Conservation (phyloP, 192 early-diverging fungal genomes). For the Chytriomyces hyalinus region DNA sequence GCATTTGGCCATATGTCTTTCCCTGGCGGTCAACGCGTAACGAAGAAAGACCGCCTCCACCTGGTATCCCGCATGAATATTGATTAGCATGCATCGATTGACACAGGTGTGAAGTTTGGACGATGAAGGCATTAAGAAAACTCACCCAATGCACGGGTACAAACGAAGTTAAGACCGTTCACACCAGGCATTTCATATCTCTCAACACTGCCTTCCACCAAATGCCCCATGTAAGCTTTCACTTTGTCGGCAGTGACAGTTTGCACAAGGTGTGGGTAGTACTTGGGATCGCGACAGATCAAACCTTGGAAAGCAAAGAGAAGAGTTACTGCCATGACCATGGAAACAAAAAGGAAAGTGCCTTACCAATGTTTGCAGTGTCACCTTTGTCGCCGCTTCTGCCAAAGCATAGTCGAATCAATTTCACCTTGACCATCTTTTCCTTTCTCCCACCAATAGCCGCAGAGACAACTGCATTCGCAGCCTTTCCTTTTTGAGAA, state of each 20-base stretch:
- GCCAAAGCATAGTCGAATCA: constrained; percentile 65
- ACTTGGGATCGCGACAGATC: constrained; percentile 63
- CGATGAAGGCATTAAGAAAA: neutral
- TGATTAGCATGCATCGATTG: neutral
- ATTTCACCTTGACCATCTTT: constrained; percentile 49
- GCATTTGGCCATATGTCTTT: constrained; percentile 71
- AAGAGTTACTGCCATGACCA: neutral
- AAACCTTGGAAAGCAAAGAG: constrained; percentile 45
- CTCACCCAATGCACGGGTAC: constrained; percentile 62
- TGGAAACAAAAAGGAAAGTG: neutral
- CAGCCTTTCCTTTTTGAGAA: neutral
- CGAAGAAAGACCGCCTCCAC: constrained; percentile 67
- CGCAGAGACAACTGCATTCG: neutral
- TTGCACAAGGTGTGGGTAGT: constrained; percentile 58
- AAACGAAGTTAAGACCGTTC: constrained; percentile 66
- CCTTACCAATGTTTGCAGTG: constrained; percentile 57
- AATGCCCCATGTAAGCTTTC: constrained; percentile 60
- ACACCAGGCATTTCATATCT: constrained; percentile 65
- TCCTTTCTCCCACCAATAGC: neutral
- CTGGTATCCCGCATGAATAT: constrained; percentile 24
- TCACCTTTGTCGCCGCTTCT: constrained; percentile 73
- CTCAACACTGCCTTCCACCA: constrained; percentile 64
- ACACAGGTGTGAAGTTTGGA: neutral
- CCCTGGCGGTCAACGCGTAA: constrained; percentile 68
- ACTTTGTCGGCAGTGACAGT: constrained; percentile 59